Conservation (phyloP, 129 eudicot species). For the Pittosporum tobira region DNA sequence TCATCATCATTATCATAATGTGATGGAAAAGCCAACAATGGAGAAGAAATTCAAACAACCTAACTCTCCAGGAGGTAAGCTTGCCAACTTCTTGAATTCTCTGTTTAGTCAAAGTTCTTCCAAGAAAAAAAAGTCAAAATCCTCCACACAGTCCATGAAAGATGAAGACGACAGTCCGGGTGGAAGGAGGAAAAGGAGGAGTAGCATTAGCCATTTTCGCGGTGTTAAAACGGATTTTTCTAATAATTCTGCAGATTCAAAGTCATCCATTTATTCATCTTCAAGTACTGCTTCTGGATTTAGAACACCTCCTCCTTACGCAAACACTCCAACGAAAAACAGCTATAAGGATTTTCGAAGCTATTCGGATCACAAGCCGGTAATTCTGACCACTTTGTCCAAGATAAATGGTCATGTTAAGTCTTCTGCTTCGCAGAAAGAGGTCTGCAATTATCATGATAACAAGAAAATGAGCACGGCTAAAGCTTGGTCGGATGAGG, state of each 20-base stretch:
- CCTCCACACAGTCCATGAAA: slow-evolving; percentile 32
- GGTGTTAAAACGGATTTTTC: slow-evolving; percentile 22
- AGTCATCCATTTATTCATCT: slow-evolving; percentile 35
- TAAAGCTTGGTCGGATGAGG: slow-evolving; percentile 22
- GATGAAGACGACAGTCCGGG: slow-evolving; percentile 58
- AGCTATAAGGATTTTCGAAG: slow-evolving; percentile 30
- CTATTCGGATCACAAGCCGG: slow-evolving; percentile 30
- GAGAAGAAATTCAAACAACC: slow-evolving; percentile 79
- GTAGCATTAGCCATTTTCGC: slow-evolving; percentile 73
- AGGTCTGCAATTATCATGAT: background rate
- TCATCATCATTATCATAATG: slow-evolving; percentile 14
- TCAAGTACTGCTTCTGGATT: slow-evolving; percentile 58
- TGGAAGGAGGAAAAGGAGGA: slow-evolving; percentile 74
- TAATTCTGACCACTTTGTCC: slow-evolving; percentile 16
- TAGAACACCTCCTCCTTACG: slow-evolving; percentile 62
- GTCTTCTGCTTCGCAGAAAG: background rate
- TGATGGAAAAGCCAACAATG: slow-evolving; percentile 28
- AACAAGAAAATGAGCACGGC: background rate
- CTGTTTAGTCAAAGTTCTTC: slow-evolving; percentile 61
- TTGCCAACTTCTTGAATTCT: slow-evolving; percentile 76
- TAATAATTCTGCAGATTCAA: slow-evolving; percentile 26
- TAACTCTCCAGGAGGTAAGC: slow-evolving; percentile 84
- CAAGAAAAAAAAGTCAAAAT: slow-evolving; percentile 65
- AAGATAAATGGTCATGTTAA: slow-evolving; percentile 11
- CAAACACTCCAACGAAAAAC: slow-evolving; percentile 49